Conservation (phyloP, 306 rosid species). For the Ormosia emarginata region DNA sequence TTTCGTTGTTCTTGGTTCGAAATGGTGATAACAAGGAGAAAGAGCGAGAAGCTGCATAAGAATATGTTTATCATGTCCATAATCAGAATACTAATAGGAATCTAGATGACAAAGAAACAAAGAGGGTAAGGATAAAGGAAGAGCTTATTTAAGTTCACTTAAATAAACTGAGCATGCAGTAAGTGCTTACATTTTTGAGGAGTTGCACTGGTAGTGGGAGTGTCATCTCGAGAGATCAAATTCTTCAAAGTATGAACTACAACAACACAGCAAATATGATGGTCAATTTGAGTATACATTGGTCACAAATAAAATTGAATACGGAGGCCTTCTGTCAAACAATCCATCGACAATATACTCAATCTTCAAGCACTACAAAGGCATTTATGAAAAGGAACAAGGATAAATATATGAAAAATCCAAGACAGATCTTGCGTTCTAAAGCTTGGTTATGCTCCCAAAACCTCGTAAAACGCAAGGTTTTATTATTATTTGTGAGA, state of each 20-base stretch:
- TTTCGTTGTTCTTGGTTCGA: slow-evolving; percentile 78
- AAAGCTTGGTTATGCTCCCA: neutral
- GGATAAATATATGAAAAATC: neutral
- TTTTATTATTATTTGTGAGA: too few species aligned
- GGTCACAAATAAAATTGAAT: neutral
- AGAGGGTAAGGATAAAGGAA: neutral
- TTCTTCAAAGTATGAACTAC: slow-evolving; percentile 80
- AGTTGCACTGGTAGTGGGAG: slow-evolving; percentile 53
- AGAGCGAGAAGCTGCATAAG: slow-evolving; percentile 76
- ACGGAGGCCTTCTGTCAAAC: neutral
- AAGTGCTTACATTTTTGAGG: slow-evolving; percentile 72
- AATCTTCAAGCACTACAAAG: neutral
- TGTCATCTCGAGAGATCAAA: slow-evolving; percentile 83
- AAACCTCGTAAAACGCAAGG: neutral
- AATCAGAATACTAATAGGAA: slow-evolving; percentile 1
- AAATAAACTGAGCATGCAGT: neutral
- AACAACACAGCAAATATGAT: slow-evolving; percentile 19
- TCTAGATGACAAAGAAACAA: neutral
- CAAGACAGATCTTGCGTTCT: neutral
- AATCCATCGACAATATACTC: neutral
- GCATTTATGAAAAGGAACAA: neutral
- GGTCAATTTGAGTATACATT: slow-evolving; percentile 13
- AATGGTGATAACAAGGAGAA: slow-evolving; percentile 94
- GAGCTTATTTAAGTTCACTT: neutral
- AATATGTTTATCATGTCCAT: neutral